Base-by-base conservation (phyloP, 371 early-diverging fungal species). In the Gilbertella persicaria region DNA sequence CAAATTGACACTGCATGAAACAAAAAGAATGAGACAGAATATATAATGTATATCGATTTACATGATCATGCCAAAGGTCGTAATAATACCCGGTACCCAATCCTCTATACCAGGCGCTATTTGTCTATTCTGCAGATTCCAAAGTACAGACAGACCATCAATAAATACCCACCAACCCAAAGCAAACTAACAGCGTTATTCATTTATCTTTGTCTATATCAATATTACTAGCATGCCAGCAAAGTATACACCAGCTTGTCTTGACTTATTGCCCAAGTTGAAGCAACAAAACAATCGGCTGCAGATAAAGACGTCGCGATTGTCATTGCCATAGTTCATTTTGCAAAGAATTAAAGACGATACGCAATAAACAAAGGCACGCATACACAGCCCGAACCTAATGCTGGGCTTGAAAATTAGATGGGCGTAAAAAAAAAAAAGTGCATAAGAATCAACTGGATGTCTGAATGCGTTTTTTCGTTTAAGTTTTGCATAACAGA, bases 131-230 rank as follows among this genome's bases (percentile, higher is more conserved):
- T 58, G 46, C 33, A 64, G 42, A 10, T 36, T 56, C 38, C 56
- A 56, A 21, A 75, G 60, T 14, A 62, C 68, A 14, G 73, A 73
- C 26, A 75, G 44, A 13, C 84, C 88, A 56, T 91, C 92, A 29
- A 91, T 78, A 61, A 91, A 91, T 38, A 81, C 54, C 92, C 92
- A 91, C 90, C 92, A 91, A 7, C 82, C 90, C 12, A 91, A n/a
- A 2, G 90, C 85, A 73, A 91, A 91, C 88, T 58, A 26, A 6
- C 19, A 12, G 12, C 5, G 38, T 17, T n/a, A 16, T 19, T 16
- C 13, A n/a, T 25, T n/a, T 40, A 9, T 30, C 9, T 12, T 16
- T n/a, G 4, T 36, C 4, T 10, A 23, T 28, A 33, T 20, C 28
- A 16, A 7, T 10, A 48, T 60, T 73, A 78, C 82, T 59, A 79